Conservation (phyloP, 768 basidiomycete species). For the Trametes villosa region DNA sequence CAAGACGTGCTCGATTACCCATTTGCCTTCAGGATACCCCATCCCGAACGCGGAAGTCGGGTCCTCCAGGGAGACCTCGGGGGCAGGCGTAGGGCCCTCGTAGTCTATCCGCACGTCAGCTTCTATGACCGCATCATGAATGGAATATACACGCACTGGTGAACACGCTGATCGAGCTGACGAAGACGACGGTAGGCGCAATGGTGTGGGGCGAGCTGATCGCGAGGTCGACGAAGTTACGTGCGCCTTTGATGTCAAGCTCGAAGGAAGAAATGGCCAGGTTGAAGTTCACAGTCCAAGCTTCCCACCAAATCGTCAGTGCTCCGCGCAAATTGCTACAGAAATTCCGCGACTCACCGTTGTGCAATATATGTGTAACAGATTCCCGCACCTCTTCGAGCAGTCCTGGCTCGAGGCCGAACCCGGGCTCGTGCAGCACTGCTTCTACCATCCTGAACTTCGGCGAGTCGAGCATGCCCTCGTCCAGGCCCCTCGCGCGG, state of each 20-base stretch:
- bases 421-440: slow-evolving; percentile 24
- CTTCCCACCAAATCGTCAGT: slow-evolving; percentile 15
- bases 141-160: slow-evolving; percentile 20
- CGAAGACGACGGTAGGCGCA: slow-evolving; percentile 40
- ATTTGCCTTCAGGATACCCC: slow-evolving; percentile 43
- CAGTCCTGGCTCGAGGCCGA: slow-evolving; percentile 34
- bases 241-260: slow-evolving; percentile 31
- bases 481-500: slow-evolving; percentile 37
- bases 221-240: slow-evolving; percentile 43
- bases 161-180: slow-evolving; percentile 39
- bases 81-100: slow-evolving; percentile 21
- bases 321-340: not conserved
- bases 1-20: slow-evolving; percentile 34
- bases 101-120: not conserved
- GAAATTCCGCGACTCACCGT: slow-evolving; percentile 30
- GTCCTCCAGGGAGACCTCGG: slow-evolving; percentile 17
- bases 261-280: slow-evolving; percentile 37
- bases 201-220: slow-evolving; percentile 34
- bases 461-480: slow-evolving; percentile 29
- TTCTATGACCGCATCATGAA: not conserved
- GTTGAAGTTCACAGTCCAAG: slow-evolving; percentile 44
- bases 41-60: slow-evolving; percentile 27
- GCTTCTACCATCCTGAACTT: slow-evolving; percentile 42
- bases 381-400: slow-evolving; percentile 35
- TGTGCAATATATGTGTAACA: slow-evolving; percentile 45